Evolutionary conservation across 2,329 filamentous ascomycete genomes (phyloP).

Genomic region (Neofusicoccum cordaticola): DNA sequence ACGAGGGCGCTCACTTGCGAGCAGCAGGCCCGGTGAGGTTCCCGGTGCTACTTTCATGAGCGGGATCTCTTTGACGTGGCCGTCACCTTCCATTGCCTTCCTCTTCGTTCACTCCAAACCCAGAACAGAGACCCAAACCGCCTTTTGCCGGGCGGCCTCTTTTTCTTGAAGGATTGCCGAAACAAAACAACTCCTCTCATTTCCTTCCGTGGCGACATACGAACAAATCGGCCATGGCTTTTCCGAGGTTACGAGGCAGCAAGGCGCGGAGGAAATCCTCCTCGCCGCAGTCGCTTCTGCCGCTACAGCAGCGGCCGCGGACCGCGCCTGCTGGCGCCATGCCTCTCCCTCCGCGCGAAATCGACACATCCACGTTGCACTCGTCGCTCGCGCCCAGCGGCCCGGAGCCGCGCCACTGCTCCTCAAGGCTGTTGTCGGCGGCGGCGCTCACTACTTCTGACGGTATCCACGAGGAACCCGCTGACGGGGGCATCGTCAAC

Average conservation of each 20-base stretch:
- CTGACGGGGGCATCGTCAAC: not conserved
- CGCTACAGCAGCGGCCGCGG: not conserved
- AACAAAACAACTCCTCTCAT: not conserved
- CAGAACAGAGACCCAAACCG: no score
- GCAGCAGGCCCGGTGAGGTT: not conserved
- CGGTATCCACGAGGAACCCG: not conserved
- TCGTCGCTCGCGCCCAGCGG: not conserved
- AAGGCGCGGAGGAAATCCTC: no score
- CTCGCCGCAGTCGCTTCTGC: not conserved
- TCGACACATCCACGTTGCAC: not conserved
- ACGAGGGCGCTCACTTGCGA: not conserved
- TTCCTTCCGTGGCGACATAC: no score
- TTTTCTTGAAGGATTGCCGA: no score
- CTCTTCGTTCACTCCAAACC: not conserved
- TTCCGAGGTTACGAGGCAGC: not conserved
- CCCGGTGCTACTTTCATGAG: not conserved
- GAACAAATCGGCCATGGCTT: not conserved
- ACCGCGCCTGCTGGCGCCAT: not conserved
- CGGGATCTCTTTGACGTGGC: not conserved
- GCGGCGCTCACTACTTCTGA: not conserved
- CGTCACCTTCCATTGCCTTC: not conserved
- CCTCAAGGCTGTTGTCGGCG: not conserved
- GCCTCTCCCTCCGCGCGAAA: not conserved
- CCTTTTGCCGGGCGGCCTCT: no score
- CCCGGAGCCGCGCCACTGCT: not conserved